Evolutionary conservation across 1,284 basidiomycete genomes (phyloP), one percentile per base, ranked within the genome.

Genomic region (Puccinia hordei): DNA sequence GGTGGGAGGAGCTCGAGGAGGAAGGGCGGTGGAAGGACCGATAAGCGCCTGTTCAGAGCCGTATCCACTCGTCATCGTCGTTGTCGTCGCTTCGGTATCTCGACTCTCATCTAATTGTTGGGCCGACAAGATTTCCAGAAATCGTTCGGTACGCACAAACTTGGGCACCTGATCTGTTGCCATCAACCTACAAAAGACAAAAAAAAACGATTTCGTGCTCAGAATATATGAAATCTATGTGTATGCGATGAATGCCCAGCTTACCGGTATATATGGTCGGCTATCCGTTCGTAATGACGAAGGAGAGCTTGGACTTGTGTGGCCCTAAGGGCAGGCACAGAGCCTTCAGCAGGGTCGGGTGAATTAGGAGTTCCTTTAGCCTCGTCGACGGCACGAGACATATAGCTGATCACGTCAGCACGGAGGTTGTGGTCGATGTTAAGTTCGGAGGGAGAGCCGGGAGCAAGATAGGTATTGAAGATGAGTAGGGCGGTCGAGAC

Each of bases 351-450:
- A 8, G 44, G 49, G 1, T 72, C 46, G 19, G 69, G 49, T 5
- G 44, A 51, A 24, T 77, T 76, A 12, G 82, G 73, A 15, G 55
- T 73, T 19, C 69, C 71, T 59, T 68, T 49, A 22, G 69, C 35
- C 63, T 81, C 76, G 22, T 79, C 76, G 41, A 79, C 76, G 12
- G 76, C 76, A 44, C 83, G 93, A 86, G 92, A 92, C 84, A 99
- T 90, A 86, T 98, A 98, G 82, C 90, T 91, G 80, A 94, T 92
- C 74, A 99, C 89, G 87, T 98, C 96, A 83, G 94, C 94, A 81
- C 96, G 91, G 53, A 99, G 88, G 71, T 92, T 93, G 86, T 99
- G 96, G 85, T 99, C 97, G 83, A 99, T 98, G 87, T 99, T 99
- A 81, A 99, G 90, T 87, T 99, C 96, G 87, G 92, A 94, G 81